Conservation (phyloP, 306 rosid species). For the Erythrophleum fordii region DNA sequence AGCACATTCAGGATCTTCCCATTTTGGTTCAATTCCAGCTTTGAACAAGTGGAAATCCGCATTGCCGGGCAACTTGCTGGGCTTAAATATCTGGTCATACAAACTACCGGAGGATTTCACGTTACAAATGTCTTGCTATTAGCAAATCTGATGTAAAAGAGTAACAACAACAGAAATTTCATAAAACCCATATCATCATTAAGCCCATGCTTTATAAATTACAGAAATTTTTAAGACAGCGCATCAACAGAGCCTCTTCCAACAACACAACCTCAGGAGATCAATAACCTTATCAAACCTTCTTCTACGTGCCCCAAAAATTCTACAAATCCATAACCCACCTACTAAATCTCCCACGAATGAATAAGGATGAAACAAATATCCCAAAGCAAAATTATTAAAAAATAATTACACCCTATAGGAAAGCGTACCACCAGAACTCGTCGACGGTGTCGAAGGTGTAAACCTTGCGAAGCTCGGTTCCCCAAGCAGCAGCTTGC, state of each 20-base stretch:
- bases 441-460: constrained; percentile 91
- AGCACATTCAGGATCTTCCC: constrained; percentile 99
- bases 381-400: background rate
- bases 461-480: constrained; percentile 74
- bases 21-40: constrained; percentile 91
- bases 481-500: constrained; percentile 94
- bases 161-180: background rate
- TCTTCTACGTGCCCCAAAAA: background rate
- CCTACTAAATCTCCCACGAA: background rate
- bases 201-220: background rate
- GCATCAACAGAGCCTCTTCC: background rate
- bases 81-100: constrained; percentile 86
- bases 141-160: constrained; percentile 19
- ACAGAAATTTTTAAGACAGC: background rate
- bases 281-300: background rate
- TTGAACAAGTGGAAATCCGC: constrained; percentile 89
- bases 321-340: background rate
- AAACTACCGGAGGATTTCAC: constrained; percentile 52
- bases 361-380: background rate
- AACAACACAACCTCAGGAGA: constrained; percentile 25
- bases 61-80: constrained; percentile 68
- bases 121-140: constrained; percentile 17
- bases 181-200: background rate
- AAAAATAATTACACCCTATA: background rate
- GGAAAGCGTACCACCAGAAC: constrained; percentile 74